Conservation (phyloP, 2,329 filamentous ascomycete genomes). For the Pyrenochaeta sp. region DNA sequence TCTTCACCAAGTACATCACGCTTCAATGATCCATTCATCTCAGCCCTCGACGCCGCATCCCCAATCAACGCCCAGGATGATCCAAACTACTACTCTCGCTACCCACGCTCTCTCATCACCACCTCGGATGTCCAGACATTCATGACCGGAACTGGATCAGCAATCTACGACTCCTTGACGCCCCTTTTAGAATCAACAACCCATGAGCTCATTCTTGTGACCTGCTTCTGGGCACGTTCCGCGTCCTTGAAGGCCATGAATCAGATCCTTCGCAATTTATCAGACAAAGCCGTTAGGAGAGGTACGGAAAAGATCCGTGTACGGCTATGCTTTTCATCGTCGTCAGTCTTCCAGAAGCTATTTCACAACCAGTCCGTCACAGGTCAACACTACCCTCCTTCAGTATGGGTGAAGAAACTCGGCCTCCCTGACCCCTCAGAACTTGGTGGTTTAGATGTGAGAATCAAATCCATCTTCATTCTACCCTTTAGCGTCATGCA, state of each 20-base stretch:
- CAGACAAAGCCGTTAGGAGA: constrained; percentile 52
- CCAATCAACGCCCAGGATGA: constrained; percentile 36
- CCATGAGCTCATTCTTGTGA: constrained; percentile 76
- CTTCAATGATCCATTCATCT: constrained; percentile 40
- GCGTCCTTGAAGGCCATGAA: constrained; percentile 66
- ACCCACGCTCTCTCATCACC: constrained; percentile 46
- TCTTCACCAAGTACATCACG: constrained; percentile 9
- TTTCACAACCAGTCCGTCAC: constrained; percentile 71
- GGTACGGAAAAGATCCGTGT: constrained; percentile 63
- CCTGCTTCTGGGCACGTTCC: constrained; percentile 82
- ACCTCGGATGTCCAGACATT: constrained; percentile 48
- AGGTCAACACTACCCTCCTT: constrained; percentile 69
- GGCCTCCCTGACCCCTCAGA: constrained; percentile 68
- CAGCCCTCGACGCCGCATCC: constrained; percentile 33
- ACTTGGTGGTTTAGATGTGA: constrained; percentile 69
- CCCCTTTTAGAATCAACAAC: constrained; percentile 69
- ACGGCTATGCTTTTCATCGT: constrained; percentile 79
- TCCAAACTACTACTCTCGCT: constrained; percentile 51
- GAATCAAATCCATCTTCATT: constrained; percentile 81
- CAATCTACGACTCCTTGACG: constrained; percentile 59
- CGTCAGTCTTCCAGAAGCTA: constrained; percentile 76
- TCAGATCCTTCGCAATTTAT: constrained; percentile 67
- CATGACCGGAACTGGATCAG: constrained; percentile 55
- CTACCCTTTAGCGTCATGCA: constrained; percentile 87
- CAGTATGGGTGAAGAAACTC: constrained; percentile 67